phyloP scores from a whole-genome alignment of 768 basidiomycete genomes.

The Phanerochaete carnosa region DNA sequence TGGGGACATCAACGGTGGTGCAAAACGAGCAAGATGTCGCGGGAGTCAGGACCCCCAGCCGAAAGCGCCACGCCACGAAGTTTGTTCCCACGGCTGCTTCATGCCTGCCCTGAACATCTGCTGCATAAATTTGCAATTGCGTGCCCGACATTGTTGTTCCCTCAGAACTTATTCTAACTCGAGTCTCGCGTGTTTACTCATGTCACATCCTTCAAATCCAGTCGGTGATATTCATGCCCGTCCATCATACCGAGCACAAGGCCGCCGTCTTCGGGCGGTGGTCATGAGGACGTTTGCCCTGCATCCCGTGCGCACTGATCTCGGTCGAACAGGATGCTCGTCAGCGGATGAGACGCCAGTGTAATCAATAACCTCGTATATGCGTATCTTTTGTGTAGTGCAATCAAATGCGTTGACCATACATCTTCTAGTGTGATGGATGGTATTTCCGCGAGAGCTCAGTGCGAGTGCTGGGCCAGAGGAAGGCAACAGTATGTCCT shows the following conservation, averaged over 20 bases:
- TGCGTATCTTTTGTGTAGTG: not conserved
- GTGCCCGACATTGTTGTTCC: constrained; percentile 22
- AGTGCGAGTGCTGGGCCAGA: too few relatives aligned
- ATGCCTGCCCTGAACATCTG: constrained; percentile 14
- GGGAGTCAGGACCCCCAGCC: too few relatives aligned
- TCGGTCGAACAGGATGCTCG: not conserved
- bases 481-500: too few relatives aligned
- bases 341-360: constrained; percentile 13
- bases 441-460: too few relatives aligned
- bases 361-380: constrained; percentile 10
- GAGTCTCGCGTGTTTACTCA: constrained; percentile 78
- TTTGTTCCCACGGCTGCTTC: not conserved
- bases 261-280: constrained; percentile 13
- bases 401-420: not conserved
- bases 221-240: constrained; percentile 62
- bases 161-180: constrained; percentile 73
- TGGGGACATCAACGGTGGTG: too few relatives aligned
- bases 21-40: too few relatives aligned
- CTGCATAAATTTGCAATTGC: constrained; percentile 8
- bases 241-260: constrained; percentile 68
- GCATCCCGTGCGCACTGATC: constrained; percentile 7
- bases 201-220: constrained; percentile 71
- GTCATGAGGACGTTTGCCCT: constrained; percentile 67
- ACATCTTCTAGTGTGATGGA: not conserved
- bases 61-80: not conserved